Evolutionary conservation across 1,284 basidiomycete species (phyloP), one percentile per base, ranked within the genome.

Genomic region (Uromyces viciae-fabae): DNA sequence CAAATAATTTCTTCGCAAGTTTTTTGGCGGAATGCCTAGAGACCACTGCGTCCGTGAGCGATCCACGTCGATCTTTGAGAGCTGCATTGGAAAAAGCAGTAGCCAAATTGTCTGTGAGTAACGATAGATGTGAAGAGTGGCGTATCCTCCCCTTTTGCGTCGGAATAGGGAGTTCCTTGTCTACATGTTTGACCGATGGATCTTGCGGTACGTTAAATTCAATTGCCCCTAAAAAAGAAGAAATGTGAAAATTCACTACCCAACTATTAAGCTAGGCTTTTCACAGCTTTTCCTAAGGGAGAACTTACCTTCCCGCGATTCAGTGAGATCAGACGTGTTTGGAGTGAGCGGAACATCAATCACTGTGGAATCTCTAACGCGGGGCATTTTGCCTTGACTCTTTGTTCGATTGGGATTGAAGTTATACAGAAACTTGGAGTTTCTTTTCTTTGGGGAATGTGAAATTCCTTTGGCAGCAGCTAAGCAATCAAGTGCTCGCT

Each of bases 1-100:
- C 88, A 85, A 94, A 94, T 79, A 94, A 86, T 84, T 92, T 91
- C 83, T 89, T 89, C 17, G 93, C 93, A 38, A 94, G 87, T 83
- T 89, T 89, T 79, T 91, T 88, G 1, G 93, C 93, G 2, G 91
- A 92, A 82, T 90, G 87, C 81, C 92, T 86, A 40, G 89, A 89
- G 11, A 66, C 28, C 15, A 52, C 11, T 1, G 60, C 75, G 49
- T n/a, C 38, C 17, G 72, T 82, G 78, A n/a, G 40, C 5, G 11
- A 1, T 43, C 58, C 38, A 40, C 11, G 25, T 17, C 73, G 56
- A 40, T 75, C 83, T 82, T 86, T 86, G 69, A 85, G 81, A n/a
- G 86, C 85, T 17, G 85, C 86, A 77, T 83, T 84, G 66, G 84
- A 83, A 14, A 83, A 66, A 64, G 79, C 82, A 60, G 82, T 68